phyloP scores from a whole-genome alignment of 2,329 filamentous ascomycete species.

The Lasiodiplodia citricola region DNA sequence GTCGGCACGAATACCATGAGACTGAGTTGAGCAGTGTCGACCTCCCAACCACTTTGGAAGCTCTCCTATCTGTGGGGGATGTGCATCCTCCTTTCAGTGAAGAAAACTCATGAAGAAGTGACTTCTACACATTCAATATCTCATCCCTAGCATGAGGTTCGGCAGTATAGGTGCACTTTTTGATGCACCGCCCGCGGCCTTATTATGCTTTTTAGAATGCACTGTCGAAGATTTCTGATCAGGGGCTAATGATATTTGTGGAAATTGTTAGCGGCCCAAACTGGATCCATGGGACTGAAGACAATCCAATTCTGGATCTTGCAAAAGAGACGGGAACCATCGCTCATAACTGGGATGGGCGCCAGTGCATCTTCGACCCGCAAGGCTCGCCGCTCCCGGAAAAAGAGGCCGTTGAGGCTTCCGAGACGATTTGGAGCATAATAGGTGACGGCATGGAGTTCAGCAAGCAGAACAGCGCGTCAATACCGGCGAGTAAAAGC shows the following conservation, averaged over 20 bases:
- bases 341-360: conserved; percentile 59
- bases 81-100: background rate
- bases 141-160: background rate
- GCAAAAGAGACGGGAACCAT: conserved; percentile 65
- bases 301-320: conserved; percentile 73
- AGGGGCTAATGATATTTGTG: conserved; percentile 14
- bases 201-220: background rate
- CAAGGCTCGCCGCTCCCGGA: conserved; percentile 58
- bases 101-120: background rate
- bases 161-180: background rate
- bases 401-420: conserved; percentile 44
- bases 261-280: conserved; percentile 66
- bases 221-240: background rate
- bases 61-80: background rate
- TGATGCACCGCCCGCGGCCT: background rate
- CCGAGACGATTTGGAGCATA: conserved; percentile 68
- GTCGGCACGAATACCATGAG: background rate
- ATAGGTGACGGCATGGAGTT: conserved; percentile 71
- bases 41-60: background rate
- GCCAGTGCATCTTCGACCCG: conserved; percentile 63
- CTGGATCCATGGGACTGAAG: conserved; percentile 76
- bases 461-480: conserved; percentile 62
- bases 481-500: conserved; percentile 59
- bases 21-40: background rate
- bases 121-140: too few species aligned